Percentiles rank a stretch among this genome's conserved stretches.
Conservation (phyloP, 768 basidiomycete species). For the Lactifluus subvellereus region DNA sequence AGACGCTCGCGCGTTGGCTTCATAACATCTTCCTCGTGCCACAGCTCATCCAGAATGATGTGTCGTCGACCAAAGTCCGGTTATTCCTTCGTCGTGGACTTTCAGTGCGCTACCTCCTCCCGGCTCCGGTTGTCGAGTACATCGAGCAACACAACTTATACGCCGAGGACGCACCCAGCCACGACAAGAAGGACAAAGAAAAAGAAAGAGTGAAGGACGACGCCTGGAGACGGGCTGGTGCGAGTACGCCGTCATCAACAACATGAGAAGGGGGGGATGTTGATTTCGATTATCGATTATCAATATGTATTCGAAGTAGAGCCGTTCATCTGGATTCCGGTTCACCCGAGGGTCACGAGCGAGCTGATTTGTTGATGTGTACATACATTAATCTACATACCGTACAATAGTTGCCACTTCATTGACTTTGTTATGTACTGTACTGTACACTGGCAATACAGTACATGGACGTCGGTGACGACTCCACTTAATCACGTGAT, state of each 20-base stretch:
- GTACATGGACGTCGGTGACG: neutral
- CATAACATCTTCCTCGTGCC: slow-evolving; percentile 62
- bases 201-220: slow-evolving; percentile 21
- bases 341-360: neutral
- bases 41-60: slow-evolving; percentile 95
- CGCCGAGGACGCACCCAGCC: slow-evolving; percentile 47
- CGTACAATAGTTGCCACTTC: neutral
- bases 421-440: neutral
- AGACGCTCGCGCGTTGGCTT: slow-evolving; percentile 27
- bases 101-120: slow-evolving; percentile 85
- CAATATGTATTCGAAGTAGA: slow-evolving; percentile 3
- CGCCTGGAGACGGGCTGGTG: neutral
- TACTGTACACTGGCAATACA: neutral
- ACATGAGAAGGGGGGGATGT: neutral
- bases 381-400: neutral
- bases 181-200: slow-evolving; percentile 37
- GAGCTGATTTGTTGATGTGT: neutral
- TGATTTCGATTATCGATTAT: neutral
- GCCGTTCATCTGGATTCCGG: neutral
- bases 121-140: slow-evolving; percentile 87
- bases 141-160: slow-evolving; percentile 83
- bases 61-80: slow-evolving; percentile 90
- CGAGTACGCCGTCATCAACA: slow-evolving; percentile 10
- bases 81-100: slow-evolving; percentile 74
- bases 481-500: neutral